phyloP scores from a whole-genome alignment of 1,284 basidiomycete species.

The Laetiporus sulphureus region DNA sequence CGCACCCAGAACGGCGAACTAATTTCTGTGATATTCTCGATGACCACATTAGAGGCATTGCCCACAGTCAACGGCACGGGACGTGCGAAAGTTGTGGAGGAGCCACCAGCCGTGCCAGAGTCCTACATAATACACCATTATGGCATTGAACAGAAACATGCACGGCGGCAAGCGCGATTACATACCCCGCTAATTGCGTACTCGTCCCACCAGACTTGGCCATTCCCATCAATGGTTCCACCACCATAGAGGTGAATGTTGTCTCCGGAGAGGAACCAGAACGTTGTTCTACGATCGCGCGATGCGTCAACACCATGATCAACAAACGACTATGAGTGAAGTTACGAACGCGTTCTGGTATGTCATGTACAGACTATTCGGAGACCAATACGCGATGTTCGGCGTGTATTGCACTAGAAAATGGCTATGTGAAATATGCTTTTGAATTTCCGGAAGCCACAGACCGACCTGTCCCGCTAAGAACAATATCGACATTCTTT shows the following conservation, averaged over 20 bases:
- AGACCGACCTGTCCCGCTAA: slow-evolving; percentile 28
- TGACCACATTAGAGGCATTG: slow-evolving; percentile 47
- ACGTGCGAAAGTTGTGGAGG: slow-evolving; percentile 44
- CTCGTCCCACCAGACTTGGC: slow-evolving; percentile 34
- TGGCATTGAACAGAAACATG: neutral
- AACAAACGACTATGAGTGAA: slow-evolving; percentile 11
- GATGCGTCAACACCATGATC: slow-evolving; percentile 20
- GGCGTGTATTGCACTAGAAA: slow-evolving; percentile 33
- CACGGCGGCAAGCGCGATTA: slow-evolving; percentile 15
- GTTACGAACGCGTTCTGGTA: slow-evolving; percentile 38
- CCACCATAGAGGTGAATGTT: slow-evolving; percentile 37
- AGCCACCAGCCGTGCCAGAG: slow-evolving; percentile 35
- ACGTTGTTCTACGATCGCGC: slow-evolving; percentile 34
- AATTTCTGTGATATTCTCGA: slow-evolving; percentile 47
- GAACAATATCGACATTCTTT: slow-evolving; percentile 33
- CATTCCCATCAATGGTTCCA: slow-evolving; percentile 34
- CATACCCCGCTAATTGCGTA: slow-evolving; percentile 24
- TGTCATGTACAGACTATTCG: slow-evolving; percentile 30
- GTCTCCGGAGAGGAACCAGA: slow-evolving; percentile 38
- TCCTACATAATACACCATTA: too few relatives aligned
- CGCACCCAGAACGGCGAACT: slow-evolving; percentile 42
- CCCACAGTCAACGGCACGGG: slow-evolving; percentile 56
- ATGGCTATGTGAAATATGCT: too few relatives aligned
- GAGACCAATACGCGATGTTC: slow-evolving; percentile 42
- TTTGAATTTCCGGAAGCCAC: too few relatives aligned